Base-by-base conservation (phyloP, 495 filamentous ascomycete species). In the Talaromyces wortmannii region DNA sequence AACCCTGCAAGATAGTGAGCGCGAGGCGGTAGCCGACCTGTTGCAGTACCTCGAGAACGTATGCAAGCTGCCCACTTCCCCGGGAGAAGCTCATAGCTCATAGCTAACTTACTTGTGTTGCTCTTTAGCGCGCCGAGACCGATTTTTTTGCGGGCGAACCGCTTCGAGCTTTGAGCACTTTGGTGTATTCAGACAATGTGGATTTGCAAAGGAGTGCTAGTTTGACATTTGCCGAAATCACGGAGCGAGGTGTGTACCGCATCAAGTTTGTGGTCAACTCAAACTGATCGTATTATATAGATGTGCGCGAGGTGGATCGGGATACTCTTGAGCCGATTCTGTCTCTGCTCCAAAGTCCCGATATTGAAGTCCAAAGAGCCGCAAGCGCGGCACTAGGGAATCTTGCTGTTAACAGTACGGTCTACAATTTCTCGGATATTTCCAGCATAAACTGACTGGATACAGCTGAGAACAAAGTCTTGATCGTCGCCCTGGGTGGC, bases 161-260 rank as follows among this genome's bases (percentile, higher is more conserved):
- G n/a, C 84, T 99, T 57, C 87, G 86, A 68, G 92, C 94, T 42
- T 75, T 99, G 45, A 96, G 88, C 74, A 97, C 91, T 5, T 79
- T 99, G 3, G 94, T 99, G 32, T 97, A 95, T 67, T 97, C 95
- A 44, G 91, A 97, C 64, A 99, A 99, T 77, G 90, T 99, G 66
- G 95, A 99, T 62, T 82, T 99, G 47, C 94, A 99, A 71, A 83
- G 94, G 57, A 97, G 95, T 71, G 94, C 94, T 12, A 96, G 91
- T 70, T 82, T 99, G 71, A 99, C 94, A 2, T 99, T 99, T 76
- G 94, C 94, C 30, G 94, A 99, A 68, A 97, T 99, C 65, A 99
- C 94, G 12, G 94, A 99, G 68, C 77, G 91, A 88, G 95, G 94
- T 97, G 77, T 63, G 83, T 64, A 48, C 47, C 36, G 31, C n/a